Evolutionary conservation across 176 grass and related monocot species (phyloP).

Genomic region (Avena eriantha): DNA sequence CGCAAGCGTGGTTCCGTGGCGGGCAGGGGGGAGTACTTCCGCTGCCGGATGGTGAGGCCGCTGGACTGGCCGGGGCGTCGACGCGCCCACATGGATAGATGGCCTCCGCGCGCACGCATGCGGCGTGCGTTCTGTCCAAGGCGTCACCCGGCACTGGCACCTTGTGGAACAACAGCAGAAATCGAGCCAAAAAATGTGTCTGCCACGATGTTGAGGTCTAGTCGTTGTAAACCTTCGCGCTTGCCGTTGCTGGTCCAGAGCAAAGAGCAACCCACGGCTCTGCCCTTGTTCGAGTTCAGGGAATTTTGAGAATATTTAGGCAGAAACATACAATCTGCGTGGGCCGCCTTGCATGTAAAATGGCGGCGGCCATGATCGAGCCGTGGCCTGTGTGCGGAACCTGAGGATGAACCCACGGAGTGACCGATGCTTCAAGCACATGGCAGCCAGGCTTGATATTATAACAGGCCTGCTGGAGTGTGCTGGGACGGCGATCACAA

Average conservation of each 20-base stretch:
- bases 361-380: too few relatives aligned
- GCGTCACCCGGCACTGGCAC: neutral
- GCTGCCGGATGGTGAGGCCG: constrained; percentile 13
- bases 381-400: neutral
- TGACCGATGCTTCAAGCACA: too few relatives aligned
- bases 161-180: too few relatives aligned
- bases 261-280: too few relatives aligned
- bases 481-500: neutral
- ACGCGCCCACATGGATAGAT: constrained; percentile 14
- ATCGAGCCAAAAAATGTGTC: neutral
- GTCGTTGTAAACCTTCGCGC: neutral
- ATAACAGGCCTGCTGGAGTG: too few relatives aligned
- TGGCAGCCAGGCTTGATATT: too few relatives aligned
- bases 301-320: neutral
- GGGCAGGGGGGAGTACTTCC: neutral
- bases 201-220: neutral
- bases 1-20: too few relatives aligned
- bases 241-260: neutral
- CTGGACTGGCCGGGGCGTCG: neutral
- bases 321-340: neutral
- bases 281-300: neutral
- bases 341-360: neutral
- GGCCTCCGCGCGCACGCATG: neutral
- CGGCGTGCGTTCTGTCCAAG: neutral
- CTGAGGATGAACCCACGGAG: too few relatives aligned